Conservation (phyloP, 768 basidiomycete species). For the Clitopilus hobsonii region DNA sequence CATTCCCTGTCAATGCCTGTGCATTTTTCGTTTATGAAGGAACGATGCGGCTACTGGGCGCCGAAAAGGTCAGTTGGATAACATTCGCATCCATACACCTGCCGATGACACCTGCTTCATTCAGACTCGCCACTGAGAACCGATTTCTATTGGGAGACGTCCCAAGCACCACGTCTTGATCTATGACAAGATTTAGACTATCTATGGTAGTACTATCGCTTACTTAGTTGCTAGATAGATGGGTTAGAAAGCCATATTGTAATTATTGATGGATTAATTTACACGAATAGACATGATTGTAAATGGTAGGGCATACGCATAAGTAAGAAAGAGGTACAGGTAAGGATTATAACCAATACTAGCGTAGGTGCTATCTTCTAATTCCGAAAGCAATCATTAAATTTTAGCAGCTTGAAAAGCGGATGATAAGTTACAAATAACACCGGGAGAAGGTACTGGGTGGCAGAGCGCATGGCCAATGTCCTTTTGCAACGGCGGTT, state of each 20-base stretch:
- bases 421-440: slow-evolving; percentile 41
- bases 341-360: slow-evolving; percentile 1
- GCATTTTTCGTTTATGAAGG: slow-evolving; percentile 80
- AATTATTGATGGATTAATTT: slow-evolving; percentile 5
- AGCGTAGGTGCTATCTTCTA: not conserved
- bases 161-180: too few relatives aligned
- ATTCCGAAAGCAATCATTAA: not conserved
- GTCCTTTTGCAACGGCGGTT: slow-evolving; percentile 44
- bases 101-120: slow-evolving; percentile 10
- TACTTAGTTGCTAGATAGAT: slow-evolving; percentile 1
- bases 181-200: not conserved
- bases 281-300: not conserved
- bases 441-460: slow-evolving; percentile 80
- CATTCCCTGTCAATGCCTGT: slow-evolving; percentile 77
- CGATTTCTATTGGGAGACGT: slow-evolving; percentile 2
- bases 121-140: slow-evolving; percentile 40
- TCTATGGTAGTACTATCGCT: slow-evolving; percentile 1
- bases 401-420: not conserved
- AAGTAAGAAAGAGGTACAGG: slow-evolving; percentile 5
- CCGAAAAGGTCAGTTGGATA: slow-evolving; percentile 51
- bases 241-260: slow-evolving; percentile 1
- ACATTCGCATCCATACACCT: slow-evolving; percentile 1
- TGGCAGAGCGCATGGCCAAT: slow-evolving; percentile 75
- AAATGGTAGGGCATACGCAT: not conserved
- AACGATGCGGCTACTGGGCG: slow-evolving; percentile 57